Evolutionary conservation across 495 filamentous ascomycete species (phyloP), one percentile per base, ranked within the genome.

Genomic region (Xylaria flabelliformis): DNA sequence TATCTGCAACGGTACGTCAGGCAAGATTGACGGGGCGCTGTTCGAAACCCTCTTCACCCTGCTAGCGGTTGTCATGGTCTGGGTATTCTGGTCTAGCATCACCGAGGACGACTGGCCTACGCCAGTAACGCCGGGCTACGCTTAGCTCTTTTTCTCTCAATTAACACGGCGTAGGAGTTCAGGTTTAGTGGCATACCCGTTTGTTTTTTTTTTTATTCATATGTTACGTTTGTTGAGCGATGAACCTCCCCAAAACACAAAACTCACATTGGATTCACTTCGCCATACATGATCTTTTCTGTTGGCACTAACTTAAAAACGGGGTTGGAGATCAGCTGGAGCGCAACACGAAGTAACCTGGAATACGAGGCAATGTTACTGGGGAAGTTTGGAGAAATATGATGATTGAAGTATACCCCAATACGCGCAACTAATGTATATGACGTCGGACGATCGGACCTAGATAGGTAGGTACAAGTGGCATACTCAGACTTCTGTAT

Each of bases 81-180:
- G 95, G 95, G 77, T 92, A 73, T 99, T 99, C 86, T 98, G 97
- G 96, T 95, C 93, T 51, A 97, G 94, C 84, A 99, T 99, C 77
- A 99, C 96, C 5, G 96, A 99, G 83, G 96, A 99, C 77, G 95
- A 98, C 83, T 99, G 96, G 96, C 94, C 96, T 1, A 88, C 91
- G 64, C 74, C 73, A 34, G 75, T 71, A 67, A 73, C 77, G 46
- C 66, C 74, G 19, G 72, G 73, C 66, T 80, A 80, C 56, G 62
- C 75, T 72, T 81, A 64, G 74, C 72, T 71, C 24, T 73, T 69
- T 77, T 34, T 72, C 75, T 42, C 63, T 77, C 77, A 74, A 24
- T 64, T 29, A 55, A 48, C 71, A 72, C 75, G 76, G 76, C 72
- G 72, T 77, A 34, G 76, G 72, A 70, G 75, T 77, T 79, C 46